Conservation (phyloP, 148 eudicot genomes). For the Arbutus unedo region DNA sequence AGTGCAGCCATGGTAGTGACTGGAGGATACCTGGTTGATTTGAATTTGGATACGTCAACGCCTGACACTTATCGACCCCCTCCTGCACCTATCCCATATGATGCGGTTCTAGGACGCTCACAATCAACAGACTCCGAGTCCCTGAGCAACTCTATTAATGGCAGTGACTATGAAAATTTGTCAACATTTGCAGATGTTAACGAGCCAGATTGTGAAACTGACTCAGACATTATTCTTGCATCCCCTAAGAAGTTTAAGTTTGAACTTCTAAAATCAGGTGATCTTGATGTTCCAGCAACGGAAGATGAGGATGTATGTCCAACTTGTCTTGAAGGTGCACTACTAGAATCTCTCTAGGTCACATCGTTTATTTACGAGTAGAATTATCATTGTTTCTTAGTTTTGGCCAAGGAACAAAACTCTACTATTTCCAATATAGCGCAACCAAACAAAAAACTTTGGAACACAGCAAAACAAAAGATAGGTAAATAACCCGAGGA, state of each 20-base stretch:
- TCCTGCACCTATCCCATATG: slow-evolving; percentile 84
- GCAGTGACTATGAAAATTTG: slow-evolving; percentile 25
- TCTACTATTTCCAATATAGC: neutral
- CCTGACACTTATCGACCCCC: slow-evolving; percentile 84
- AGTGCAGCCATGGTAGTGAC: slow-evolving; percentile 53
- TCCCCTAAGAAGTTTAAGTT: slow-evolving; percentile 59
- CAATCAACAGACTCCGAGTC: slow-evolving; percentile 32
- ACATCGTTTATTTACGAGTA: neutral
- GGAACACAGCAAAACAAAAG: neutral
- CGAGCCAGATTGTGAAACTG: slow-evolving; percentile 37
- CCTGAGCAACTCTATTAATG: slow-evolving; percentile 25
- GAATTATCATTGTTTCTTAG: neutral
- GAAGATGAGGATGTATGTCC: slow-evolving; percentile 89
- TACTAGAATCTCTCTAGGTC: slow-evolving; percentile 9
- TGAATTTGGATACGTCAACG: slow-evolving; percentile 69
- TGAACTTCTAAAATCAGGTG: slow-evolving; percentile 41
- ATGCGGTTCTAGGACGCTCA: slow-evolving; percentile 66
- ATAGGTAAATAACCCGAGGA: no score
- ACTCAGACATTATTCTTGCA: slow-evolving; percentile 44
- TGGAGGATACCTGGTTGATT: slow-evolving; percentile 53
- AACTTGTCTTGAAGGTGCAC: slow-evolving; percentile 84
- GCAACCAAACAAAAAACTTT: neutral
- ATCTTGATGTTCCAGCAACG: slow-evolving; percentile 23
- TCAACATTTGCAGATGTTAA: slow-evolving; percentile 26
- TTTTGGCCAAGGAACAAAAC: neutral